phyloP scores from a whole-genome alignment of 2,329 filamentous ascomycete genomes.

The Colletotrichum sp. region DNA sequence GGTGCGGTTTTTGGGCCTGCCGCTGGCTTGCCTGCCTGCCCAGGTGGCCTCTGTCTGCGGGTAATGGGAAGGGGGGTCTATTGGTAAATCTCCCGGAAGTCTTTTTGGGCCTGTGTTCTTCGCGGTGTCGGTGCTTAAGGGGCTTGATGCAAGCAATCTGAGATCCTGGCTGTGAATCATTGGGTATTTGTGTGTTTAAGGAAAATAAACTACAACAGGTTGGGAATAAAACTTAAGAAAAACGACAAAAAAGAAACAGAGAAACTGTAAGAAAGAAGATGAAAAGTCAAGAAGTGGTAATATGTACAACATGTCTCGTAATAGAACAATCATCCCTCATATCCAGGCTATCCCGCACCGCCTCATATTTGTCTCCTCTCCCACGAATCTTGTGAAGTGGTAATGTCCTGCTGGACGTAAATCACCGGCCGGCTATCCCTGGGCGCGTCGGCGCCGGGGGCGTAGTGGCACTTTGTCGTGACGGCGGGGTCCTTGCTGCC shows the following conservation, averaged over 20 bases:
- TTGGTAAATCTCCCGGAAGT: not conserved
- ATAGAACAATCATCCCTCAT: not conserved
- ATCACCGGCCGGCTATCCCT: constrained; percentile 1
- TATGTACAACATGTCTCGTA: not conserved
- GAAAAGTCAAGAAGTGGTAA: not conserved
- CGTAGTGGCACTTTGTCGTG: constrained; percentile 11
- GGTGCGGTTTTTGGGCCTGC: not conserved
- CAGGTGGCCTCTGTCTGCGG: not conserved
- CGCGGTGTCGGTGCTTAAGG: not conserved
- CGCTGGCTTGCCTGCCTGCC: not conserved
- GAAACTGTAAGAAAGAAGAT: not conserved
- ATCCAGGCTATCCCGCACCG: not conserved
- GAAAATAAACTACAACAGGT: not conserved
- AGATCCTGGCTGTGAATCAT: not conserved
- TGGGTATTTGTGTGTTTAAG: not conserved
- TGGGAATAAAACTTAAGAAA: not conserved
- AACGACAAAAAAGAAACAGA: not conserved
- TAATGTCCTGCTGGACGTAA: constrained; percentile 15
- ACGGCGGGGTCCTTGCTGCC: not conserved
- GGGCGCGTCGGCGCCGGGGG: not conserved
- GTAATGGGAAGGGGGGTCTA: not conserved
- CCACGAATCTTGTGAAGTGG: not conserved
- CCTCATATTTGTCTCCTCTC: not conserved
- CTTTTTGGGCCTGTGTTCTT: not conserved
- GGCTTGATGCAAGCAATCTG: not conserved